Conservation (phyloP, 2,329 filamentous ascomycete genomes). For the Fusarium nygamai region DNA sequence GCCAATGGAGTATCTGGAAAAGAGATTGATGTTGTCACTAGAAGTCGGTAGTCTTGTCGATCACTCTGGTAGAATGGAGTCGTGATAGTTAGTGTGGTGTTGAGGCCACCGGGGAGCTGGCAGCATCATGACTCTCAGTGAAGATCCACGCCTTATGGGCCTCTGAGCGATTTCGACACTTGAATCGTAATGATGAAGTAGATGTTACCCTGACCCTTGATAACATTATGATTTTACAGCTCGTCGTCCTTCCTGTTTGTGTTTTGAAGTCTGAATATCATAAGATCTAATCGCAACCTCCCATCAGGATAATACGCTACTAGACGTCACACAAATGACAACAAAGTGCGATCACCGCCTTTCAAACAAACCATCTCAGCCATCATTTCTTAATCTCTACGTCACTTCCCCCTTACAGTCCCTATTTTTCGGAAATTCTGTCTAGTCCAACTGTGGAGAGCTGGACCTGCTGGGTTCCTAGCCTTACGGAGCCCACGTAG, state of each 20-base stretch:
- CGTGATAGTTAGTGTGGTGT: constrained; percentile 7
- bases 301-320: too few species aligned
- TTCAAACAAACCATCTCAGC: background rate
- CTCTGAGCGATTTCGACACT: background rate
- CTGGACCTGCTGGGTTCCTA: background rate
- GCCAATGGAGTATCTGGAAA: background rate
- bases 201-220: accelerated
- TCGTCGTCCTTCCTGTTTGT: background rate
- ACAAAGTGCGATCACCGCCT: background rate
- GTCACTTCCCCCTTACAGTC: constrained; percentile 3
- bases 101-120: background rate
- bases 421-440: background rate
- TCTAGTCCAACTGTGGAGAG: background rate
- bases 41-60: constrained; percentile 14
- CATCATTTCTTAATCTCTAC: background rate
- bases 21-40: background rate
- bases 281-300: background rate
- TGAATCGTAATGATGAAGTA: background rate
- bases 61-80: constrained; percentile 10
- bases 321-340: background rate
- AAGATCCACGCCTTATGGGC: background rate
- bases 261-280: too few species aligned
- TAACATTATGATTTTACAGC: accelerated
- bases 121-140: background rate
- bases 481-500: background rate